Base-by-base conservation (phyloP, 768 basidiomycete species). In the Erythrobasidium yunnanense region DNA sequence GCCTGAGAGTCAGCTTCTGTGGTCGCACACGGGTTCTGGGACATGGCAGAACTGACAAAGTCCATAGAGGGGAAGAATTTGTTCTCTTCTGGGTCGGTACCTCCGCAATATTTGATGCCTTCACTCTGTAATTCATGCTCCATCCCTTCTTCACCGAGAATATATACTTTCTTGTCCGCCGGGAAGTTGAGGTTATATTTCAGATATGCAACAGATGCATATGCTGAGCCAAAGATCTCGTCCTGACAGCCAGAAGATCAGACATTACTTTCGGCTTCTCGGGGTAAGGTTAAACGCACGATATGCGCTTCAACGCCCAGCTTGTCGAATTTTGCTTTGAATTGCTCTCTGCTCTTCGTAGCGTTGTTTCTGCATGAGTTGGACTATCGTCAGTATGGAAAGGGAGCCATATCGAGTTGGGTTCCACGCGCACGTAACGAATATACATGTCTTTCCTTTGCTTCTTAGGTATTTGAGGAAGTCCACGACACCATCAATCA, bases 191-290 rank as follows among this genome's bases (percentile, higher is more conserved):
- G 80, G 13, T 96, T 87, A 42, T 88, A 84, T 0, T 91, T 92
- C 25, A 96, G 78, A 77, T 96, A 88, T 34, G 86, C 84, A 0
- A 86, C 87, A 13, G 87, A 79, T 0, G 86, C 86, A 70, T 87
- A 97, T 1, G 91, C 93, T 4, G 93, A 97, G 55, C 92, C 90
- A 71, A 89, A 96, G 58, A 97, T 89, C 75, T 97, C 95, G 67
- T 95, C 88, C 93, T 97, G 70, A 7, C 15, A 7, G 18, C 6
- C 2, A 17, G 30, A 2, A 57, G 25, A 1, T 13, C 15, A 42
- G 38, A 11, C 11, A 42, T 11, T n/a, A 11, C 38, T 42, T 8
- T 15, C 35, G 5, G n/a, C n/a, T n/a, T n/a, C n/a, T n/a, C n/a
- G n/a, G n/a, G n/a, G n/a, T n/a, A n/a, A n/a, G n/a, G 51, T 38